phyloP scores from a whole-genome alignment of 768 basidiomycete genomes.

The Pluteus cervinus region DNA sequence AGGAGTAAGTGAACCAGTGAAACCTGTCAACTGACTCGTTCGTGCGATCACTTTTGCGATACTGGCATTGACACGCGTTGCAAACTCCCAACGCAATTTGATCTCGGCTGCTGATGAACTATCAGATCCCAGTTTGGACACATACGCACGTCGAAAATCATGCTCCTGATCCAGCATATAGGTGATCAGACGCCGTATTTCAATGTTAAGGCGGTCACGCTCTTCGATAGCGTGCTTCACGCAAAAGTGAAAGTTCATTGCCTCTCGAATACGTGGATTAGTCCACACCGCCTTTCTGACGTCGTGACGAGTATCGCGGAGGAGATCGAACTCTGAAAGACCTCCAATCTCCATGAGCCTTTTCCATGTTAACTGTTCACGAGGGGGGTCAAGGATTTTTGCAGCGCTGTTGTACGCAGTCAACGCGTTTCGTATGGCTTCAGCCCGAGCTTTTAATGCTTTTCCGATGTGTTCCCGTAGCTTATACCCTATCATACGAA shows the following conservation, averaged over 20 bases:
- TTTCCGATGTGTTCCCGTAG: constrained; percentile 26
- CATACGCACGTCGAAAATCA: neutral
- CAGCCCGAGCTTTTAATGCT: constrained; percentile 20
- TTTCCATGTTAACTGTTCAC: constrained; percentile 14
- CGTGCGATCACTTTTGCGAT: no score
- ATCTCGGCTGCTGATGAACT: no score
- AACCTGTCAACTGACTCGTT: no score
- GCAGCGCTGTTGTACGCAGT: constrained; percentile 24
- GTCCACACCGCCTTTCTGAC: constrained; percentile 22
- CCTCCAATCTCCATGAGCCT: constrained; percentile 13
- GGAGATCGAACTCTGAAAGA: constrained; percentile 26
- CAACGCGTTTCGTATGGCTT: constrained; percentile 25
- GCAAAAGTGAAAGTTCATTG: constrained; percentile 15
- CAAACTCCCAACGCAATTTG: no score
- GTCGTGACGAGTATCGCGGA: constrained; percentile 21
- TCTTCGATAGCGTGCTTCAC: constrained; percentile 24
- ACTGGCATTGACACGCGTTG: no score
- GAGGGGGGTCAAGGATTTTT: constrained; percentile 9
- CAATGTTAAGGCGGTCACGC: constrained; percentile 22
- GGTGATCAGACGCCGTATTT: constrained; percentile 20
- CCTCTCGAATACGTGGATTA: constrained; percentile 12
- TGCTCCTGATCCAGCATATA: constrained; percentile 18
- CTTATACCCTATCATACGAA: constrained; percentile 24
- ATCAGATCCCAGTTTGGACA: neutral
- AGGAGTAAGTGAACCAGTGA: no score